A percentile compares a stretch with the other conserved stretches of the same genome.
Conservation (phyloP, 1,139 yeast species). For the Pichia sp. region DNA sequence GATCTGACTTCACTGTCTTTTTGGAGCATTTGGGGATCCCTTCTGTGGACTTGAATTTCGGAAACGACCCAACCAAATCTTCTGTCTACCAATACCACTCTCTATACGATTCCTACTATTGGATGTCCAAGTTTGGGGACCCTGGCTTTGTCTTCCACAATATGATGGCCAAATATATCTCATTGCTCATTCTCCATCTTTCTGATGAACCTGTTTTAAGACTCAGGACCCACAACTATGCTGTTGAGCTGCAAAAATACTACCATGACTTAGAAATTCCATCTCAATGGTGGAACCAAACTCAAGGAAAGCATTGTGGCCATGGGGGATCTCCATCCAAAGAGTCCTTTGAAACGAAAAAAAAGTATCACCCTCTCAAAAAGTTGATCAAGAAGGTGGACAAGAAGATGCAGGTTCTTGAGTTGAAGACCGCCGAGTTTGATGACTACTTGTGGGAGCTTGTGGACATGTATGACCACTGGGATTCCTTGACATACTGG, state of each 20-base stretch:
- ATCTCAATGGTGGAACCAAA: slow-evolving; percentile 33
- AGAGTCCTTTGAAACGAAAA: no score
- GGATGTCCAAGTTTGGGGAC: slow-evolving; percentile 61
- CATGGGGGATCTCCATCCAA: no score
- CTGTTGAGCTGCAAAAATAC: slow-evolving; percentile 34
- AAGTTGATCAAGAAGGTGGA: slow-evolving; percentile 26
- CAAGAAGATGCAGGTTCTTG: slow-evolving; percentile 25
- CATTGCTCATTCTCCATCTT: slow-evolving; percentile 44
- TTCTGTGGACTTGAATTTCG: slow-evolving; percentile 55
- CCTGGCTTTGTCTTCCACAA: slow-evolving; percentile 55
- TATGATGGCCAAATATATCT: slow-evolving; percentile 48
- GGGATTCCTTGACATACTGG: slow-evolving; percentile 36
- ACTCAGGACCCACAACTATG: slow-evolving; percentile 43
- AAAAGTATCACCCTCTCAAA: neutral
- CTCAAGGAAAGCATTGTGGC: neutral
- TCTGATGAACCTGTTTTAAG: slow-evolving; percentile 42
- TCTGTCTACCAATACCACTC: slow-evolving; percentile 68
- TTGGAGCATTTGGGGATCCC: slow-evolving; percentile 65
- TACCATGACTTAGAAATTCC: slow-evolving; percentile 37
- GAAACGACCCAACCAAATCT: slow-evolving; percentile 31
- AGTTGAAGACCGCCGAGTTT: slow-evolving; percentile 32
- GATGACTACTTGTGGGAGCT: slow-evolving; percentile 38
- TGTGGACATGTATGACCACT: slow-evolving; percentile 37
- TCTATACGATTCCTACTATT: slow-evolving; percentile 60
- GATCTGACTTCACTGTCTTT: slow-evolving; percentile 67